Evolutionary conservation across 2,329 filamentous ascomycete genomes (phyloP), one percentile per base, ranked within the genome.

Genomic region (Talaromyces sp.): DNA sequence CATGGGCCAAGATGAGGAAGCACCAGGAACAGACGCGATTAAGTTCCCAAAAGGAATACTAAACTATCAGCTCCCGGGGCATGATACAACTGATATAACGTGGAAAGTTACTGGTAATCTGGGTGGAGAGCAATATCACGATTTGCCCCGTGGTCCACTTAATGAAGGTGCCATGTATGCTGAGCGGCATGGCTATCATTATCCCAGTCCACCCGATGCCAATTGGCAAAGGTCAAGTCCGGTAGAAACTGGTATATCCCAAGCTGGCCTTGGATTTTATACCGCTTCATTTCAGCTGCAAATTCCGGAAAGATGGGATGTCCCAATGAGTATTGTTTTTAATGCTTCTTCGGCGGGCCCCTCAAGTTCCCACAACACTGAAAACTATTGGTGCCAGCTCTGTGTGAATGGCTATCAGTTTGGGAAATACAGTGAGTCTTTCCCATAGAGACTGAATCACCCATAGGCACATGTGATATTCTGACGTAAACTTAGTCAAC

Each of bases 91-190:
- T 1, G 58, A 59, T 8, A 54, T 74, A 6, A 59, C 58, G 2
- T 84, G 81, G 81, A 82, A 81, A 57, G 57, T 83, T 6, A 82
- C 80, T 0, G 81, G 82, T 3, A 84, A 83, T 53, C 70, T 83
- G 0, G 78, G 78, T 3, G 81, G 80, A 13, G 81, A 84, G 56
- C 65, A 78, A 50, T 82, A 82, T 62, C 47, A 50, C 3, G 80
- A 84, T 54, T 63, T 71, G 1, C 67, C 68, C 5, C 75, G 81
- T 19, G 81, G 81, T 0, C 81, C 81, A 1, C 65, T 82, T 5
- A 84, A 83, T 56, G 81, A 83, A 68, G 81, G 80, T 29, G 79
- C 76, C 0, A 61, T 83, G 24, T 83, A 67, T 56, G 77, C 76
- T 4, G 81, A 84, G 55, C 71, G 81, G 4, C 72, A 80, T 43